Base-by-base conservation (phyloP, 2,329 filamentous ascomycete species). In the Dendryphion nanum region DNA sequence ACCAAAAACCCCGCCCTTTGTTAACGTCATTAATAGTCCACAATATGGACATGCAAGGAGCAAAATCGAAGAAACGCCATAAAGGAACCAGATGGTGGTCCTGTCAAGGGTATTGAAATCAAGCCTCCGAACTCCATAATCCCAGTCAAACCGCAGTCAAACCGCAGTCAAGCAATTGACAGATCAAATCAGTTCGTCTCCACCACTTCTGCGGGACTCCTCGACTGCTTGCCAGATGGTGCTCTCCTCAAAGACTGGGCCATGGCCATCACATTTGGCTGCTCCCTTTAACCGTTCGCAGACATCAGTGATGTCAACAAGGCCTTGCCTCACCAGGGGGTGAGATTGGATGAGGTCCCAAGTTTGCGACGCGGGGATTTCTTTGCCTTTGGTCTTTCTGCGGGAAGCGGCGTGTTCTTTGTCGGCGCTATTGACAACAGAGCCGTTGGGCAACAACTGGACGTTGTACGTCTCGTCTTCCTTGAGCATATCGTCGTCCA, bases 291-390 rank as follows among this genome's bases (percentile, higher is more conserved):
- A 71, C 10, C 82, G 75, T 57, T 93, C 85, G 61, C 85, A 89
- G 20, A 96, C 86, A 59, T 85, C 78, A 24, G 77, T 83, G 10
- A 96, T 81, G 63, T 97, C 87, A 18, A 96, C 83, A 15, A 87
- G 72, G 0, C 89, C 89, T 32, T 78, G 77, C 61, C 82, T 80
- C 62, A 86, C 94, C 6, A 89, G 68, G 5, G 86, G 81, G 64
- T 95, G 88, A 37, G 73, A 75, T 57, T 94, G 86, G 43, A 97
- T 93, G 37, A 89, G 73, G 55, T 96, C 90, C 91, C 91, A 97
- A 0, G 89, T 85, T 2, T 88, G 53, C 2, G 49, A 35, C 19
- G 61, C 59, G 12, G 60, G 58, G 6, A 63, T 47, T 30, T 64
- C 57, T 37, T 50, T 58, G 41, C 51, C 49, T 35, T 44, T 50